A percentile compares a stretch with the other conserved stretches of the same genome.
Evolutionary conservation across 225 moss, liverwort and hornwort genomes (phyloP).

Genomic region (Bryum argenteum): DNA sequence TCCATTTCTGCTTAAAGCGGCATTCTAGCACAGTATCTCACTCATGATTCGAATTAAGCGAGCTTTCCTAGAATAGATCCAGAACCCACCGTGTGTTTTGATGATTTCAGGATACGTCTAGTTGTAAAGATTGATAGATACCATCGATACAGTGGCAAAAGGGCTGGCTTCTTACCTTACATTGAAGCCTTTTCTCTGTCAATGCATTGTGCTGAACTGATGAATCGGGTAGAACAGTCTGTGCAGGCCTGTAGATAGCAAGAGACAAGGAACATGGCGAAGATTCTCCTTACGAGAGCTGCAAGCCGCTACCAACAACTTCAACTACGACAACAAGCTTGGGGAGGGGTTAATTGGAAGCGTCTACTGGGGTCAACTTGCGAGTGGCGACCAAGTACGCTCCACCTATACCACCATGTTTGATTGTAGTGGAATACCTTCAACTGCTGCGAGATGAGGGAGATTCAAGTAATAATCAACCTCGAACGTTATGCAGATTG

Average conservation of each 20-base stretch:
- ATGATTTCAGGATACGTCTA: neutral
- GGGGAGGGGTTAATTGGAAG: constrained; percentile 91
- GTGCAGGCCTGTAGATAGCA: constrained; percentile 66
- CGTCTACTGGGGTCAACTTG: constrained; percentile 94
- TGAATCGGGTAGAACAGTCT: constrained; percentile 26
- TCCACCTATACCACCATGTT: neutral
- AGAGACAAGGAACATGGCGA: constrained; percentile 78
- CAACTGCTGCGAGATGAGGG: neutral
- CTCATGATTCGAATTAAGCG: neutral
- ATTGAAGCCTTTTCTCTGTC: neutral
- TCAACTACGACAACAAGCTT: constrained; percentile 97
- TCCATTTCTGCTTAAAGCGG: neutral
- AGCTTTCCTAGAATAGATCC: neutral
- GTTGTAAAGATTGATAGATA: neutral
- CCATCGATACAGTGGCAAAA: constrained; percentile 2
- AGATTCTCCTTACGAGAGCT: constrained; percentile 89
- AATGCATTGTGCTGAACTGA: constrained; percentile 14
- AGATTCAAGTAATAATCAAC: neutral
- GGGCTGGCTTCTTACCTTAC: neutral
- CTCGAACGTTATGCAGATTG: constrained; percentile 59
- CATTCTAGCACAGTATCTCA: neutral
- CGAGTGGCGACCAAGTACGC: constrained; percentile 86
- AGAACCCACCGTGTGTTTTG: neutral
- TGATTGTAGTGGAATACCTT: neutral
- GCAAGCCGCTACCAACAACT: constrained; percentile 97